phyloP scores from a whole-genome alignment of 2,329 filamentous ascomycete genomes.

The Diaporthe destruens region DNA sequence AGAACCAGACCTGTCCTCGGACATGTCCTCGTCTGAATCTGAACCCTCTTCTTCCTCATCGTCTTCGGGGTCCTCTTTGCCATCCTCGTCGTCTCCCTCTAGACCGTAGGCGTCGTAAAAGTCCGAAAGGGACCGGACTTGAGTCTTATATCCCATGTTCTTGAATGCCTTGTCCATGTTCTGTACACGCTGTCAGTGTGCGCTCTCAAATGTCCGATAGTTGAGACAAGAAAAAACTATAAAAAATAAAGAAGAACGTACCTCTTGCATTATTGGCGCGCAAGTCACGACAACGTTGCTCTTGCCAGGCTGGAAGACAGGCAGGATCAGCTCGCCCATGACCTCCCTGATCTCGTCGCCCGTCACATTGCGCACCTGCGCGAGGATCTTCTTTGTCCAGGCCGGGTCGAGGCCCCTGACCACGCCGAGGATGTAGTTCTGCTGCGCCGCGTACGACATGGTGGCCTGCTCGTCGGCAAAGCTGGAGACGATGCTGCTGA shows the following conservation, averaged over 20 bases:
- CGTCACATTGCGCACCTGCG: conserved; percentile 80
- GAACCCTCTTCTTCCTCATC: conserved; percentile 72
- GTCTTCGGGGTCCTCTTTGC: conserved; percentile 68
- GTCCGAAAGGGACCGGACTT: conserved; percentile 78
- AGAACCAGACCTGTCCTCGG: conserved; percentile 51
- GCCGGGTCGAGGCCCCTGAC: conserved; percentile 81
- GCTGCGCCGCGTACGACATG: conserved; percentile 83
- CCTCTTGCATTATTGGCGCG: conserved; percentile 85
- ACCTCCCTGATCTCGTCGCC: conserved; percentile 81
- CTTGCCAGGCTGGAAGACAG: conserved; percentile 82
- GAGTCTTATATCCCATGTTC: conserved; percentile 81
- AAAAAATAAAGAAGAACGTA: conserved; percentile 62
- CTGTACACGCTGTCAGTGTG: conserved; percentile 58
- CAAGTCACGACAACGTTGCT: conserved; percentile 92
- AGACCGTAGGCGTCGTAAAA: conserved; percentile 95
- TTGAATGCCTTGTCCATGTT: conserved; percentile 81
- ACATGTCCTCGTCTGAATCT: conserved; percentile 67
- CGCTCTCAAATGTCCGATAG: neutral
- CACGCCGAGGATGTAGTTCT: conserved; percentile 86
- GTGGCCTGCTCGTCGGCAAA: conserved; percentile 92
- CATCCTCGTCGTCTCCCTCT: conserved; percentile 70
- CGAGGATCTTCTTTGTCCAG: conserved; percentile 82
- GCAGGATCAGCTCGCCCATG: conserved; percentile 80
- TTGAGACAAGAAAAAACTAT: too few relatives aligned
- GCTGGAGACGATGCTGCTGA: conserved; percentile 87